Evolutionary conservation across 371 early-diverging fungal genomes (phyloP).

Genomic region (Rhizopus delemar): DNA sequence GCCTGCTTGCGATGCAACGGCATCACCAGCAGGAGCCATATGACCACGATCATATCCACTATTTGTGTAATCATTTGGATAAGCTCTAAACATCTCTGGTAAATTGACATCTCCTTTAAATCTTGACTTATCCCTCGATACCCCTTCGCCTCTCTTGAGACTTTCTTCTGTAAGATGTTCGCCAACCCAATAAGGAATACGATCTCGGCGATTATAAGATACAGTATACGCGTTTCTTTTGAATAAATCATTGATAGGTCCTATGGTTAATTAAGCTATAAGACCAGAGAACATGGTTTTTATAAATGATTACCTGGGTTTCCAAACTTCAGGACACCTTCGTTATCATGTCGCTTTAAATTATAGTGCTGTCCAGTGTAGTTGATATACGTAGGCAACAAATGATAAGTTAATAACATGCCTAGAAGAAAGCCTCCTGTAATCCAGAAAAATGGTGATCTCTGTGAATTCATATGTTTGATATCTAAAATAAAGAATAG

Average conservation of each 20-base stretch:
- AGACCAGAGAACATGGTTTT: no score
- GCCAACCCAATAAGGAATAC: slow-evolving; percentile 81
- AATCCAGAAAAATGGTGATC: slow-evolving; percentile 12
- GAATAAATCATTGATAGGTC: slow-evolving; percentile 53
- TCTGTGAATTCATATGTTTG: neutral
- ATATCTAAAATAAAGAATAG: neutral
- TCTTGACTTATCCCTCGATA: slow-evolving; percentile 58
- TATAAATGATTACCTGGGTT: slow-evolving; percentile 40
- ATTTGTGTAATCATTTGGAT: slow-evolving; percentile 63
- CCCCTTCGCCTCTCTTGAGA: slow-evolving; percentile 52
- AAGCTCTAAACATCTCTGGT: slow-evolving; percentile 64
- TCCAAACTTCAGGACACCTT: slow-evolving; percentile 37
- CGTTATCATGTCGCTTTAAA: neutral
- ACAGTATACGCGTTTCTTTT: slow-evolving; percentile 54
- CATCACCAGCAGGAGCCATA: slow-evolving; percentile 79
- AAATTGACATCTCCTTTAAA: slow-evolving; percentile 66
- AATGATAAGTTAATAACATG: slow-evolving; percentile 23
- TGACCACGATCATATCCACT: slow-evolving; percentile 86
- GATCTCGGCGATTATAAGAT: slow-evolving; percentile 69
- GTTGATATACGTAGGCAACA: neutral
- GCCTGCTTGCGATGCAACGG: slow-evolving; percentile 57
- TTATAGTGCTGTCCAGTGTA: neutral
- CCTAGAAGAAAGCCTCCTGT: slow-evolving; percentile 30
- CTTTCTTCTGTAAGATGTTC: slow-evolving; percentile 74
- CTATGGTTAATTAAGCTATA: slow-evolving; percentile 18